Conservation (phyloP, 176 grass and related monocot genomes). For the Sorghum bicolor region DNA sequence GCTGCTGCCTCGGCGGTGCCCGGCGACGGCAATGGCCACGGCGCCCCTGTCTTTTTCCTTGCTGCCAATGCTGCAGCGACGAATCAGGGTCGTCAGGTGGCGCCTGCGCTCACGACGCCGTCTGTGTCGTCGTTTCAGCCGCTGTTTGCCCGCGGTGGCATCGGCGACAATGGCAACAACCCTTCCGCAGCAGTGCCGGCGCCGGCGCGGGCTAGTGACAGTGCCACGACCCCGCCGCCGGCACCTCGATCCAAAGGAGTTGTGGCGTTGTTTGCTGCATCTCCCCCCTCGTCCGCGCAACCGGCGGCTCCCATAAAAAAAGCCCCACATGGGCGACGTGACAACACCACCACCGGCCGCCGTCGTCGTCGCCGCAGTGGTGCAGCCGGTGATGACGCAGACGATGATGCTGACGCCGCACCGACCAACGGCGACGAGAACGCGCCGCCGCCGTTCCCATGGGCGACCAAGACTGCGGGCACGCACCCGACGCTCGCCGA, state of each 20-base stretch:
- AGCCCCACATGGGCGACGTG: neutral
- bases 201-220: too few relatives aligned
- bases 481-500: conserved; percentile 14
- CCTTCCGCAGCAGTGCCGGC: too few relatives aligned
- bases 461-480: conserved; percentile 27
- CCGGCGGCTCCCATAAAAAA: neutral
- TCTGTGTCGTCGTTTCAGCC: too few relatives aligned
- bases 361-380: neutral
- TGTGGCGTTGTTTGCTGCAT: neutral
- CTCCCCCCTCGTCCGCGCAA: too few relatives aligned
- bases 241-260: too few relatives aligned
- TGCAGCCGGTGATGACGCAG: neutral
- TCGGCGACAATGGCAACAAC: neutral
- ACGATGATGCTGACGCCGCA: neutral
- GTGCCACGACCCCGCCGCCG: too few relatives aligned
- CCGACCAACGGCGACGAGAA: neutral
- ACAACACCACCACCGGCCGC: neutral
- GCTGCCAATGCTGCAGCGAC: too few relatives aligned
- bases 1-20: neutral
- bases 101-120: too few relatives aligned
- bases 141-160: neutral
- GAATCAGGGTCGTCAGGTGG: too few relatives aligned
- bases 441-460: conserved; percentile 31
- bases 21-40: neutral
- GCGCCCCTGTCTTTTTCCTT: neutral